Base-by-base conservation (phyloP, 2,329 filamentous ascomycete species). In the Sarocladiaceae sp. region DNA sequence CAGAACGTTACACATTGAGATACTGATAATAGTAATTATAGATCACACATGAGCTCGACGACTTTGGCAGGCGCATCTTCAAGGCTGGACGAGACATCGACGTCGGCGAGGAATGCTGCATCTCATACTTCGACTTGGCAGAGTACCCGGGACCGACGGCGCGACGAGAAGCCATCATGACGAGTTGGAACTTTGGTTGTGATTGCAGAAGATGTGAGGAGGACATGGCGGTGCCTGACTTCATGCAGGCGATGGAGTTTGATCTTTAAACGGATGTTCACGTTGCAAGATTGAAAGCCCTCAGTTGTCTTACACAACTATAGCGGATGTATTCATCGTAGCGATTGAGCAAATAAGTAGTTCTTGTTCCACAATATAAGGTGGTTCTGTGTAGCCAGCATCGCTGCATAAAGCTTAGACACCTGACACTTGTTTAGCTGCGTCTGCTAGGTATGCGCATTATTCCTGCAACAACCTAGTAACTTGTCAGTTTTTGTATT, bases 41-140 rank as follows among this genome's bases (percentile, higher is more conserved):
- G 55, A 46, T 56, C 22, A 55, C 53, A 2, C 55, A 56, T 42
- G 36, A 52, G 22, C 25, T 54, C 5, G 55, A 56, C 39, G 47
- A 50, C 2, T 44, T 37, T 17, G 51, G 48, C 4, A 39, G 51
- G 17, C 44, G 53, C 23, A 50, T 53, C 22, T 56, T 56, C 51
- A 49, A 42, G 13, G 53, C 55, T 7, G 48, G 40, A 11, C 47
- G 53, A 11, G 40, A 53, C 23, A 56, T 56, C 26, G 48, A 48
- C n/a, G 23, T 40, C 13, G 55, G 53, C 7, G 55, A 56, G 40
- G 55, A 56, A 25, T 56, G 55, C 47, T 56, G 55, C 36, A 56
- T 56, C 13, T 48, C 51, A 2, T 56, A 56, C 37, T 54, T 56
- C 39, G 55, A 56, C 33, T 31, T 56, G 39, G 35, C 29, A 5